Percentiles rank a stretch among this genome's conserved stretches.
Conservation (phyloP, 768 basidiomycete genomes). For the Tubosaeta brunneosetosa region DNA sequence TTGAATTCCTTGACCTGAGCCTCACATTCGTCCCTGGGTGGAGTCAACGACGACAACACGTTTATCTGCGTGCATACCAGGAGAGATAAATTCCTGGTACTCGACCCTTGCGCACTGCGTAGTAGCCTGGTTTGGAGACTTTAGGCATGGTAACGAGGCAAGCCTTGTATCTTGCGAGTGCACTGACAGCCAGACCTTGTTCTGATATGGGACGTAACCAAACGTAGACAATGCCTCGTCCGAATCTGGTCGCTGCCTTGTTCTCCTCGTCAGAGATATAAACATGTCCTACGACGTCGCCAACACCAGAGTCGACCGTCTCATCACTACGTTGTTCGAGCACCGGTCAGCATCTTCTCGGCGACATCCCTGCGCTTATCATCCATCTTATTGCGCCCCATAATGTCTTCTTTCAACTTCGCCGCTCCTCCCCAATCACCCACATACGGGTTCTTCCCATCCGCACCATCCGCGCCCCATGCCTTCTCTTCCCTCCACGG, state of each 20-base stretch:
- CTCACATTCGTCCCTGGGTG: conserved; percentile 64
- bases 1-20: conserved; percentile 61
- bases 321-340: conserved; percentile 4
- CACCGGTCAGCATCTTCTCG: too few relatives aligned
- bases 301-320: conserved; percentile 1
- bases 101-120: conserved; percentile 68
- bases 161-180: background rate
- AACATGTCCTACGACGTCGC: conserved; percentile 14
- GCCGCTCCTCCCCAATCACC: conserved; percentile 47
- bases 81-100: conserved; percentile 60
- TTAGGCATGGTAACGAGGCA: conserved; percentile 30
- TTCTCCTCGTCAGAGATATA: conserved; percentile 24
- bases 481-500: conserved; percentile 54
- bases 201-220: conserved; percentile 12
- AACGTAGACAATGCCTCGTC: conserved; percentile 19
- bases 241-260: conserved; percentile 24
- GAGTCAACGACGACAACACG: conserved; percentile 21
- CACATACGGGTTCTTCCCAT: conserved; percentile 57
- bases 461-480: conserved; percentile 49
- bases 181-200: conserved; percentile 9
- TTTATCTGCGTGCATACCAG: conserved; percentile 51
- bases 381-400: conserved; percentile 5
- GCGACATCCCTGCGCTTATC: background rate
- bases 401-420: conserved; percentile 43
- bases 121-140: conserved; percentile 48